A percentile compares a stretch with the other conserved stretches of the same genome.
phyloP scores from a whole-genome alignment of 2,329 filamentous ascomycete genomes.

The Anisogramma anomala region DNA sequence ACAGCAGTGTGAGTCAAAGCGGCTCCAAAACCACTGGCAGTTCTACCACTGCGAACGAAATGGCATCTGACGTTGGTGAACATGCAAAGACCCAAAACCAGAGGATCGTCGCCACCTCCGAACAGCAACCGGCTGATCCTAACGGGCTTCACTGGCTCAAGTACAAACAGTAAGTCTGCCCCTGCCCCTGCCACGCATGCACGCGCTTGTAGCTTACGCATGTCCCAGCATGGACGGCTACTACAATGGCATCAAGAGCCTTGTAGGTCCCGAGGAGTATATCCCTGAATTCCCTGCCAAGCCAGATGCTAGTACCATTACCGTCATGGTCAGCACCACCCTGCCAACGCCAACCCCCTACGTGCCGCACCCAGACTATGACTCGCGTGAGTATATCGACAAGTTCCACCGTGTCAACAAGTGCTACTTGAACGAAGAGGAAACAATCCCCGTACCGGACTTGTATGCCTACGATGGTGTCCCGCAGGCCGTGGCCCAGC shows the following conservation, averaged over 20 bases:
- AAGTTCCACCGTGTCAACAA: slow-evolving; percentile 41
- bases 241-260: slow-evolving; percentile 61
- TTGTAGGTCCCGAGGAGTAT: slow-evolving; percentile 54
- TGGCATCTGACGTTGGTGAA: background rate
- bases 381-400: slow-evolving; percentile 41
- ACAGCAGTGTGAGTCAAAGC: background rate
- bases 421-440: slow-evolving; percentile 53
- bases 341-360: slow-evolving; percentile 42
- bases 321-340: slow-evolving; percentile 22
- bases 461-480: slow-evolving; percentile 59
- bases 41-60: background rate
- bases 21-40: background rate
- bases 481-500: slow-evolving; percentile 64
- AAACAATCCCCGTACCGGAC: slow-evolving; percentile 46
- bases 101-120: slow-evolving; percentile 7
- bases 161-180: slow-evolving; percentile 31
- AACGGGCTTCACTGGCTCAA: slow-evolving; percentile 26
- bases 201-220: slow-evolving; percentile 9
- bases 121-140: slow-evolving; percentile 19
- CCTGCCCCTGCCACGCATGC: background rate
- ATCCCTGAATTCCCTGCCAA: slow-evolving; percentile 59
- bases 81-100: slow-evolving; percentile 13
- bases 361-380: slow-evolving; percentile 57
- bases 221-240: slow-evolving; percentile 61
- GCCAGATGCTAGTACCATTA: slow-evolving; percentile 20